Evolutionary conservation across 2,329 filamentous ascomycete species (phyloP), one percentile per base, ranked within the genome.

Genomic region (Cordyceps cateniannulata): DNA sequence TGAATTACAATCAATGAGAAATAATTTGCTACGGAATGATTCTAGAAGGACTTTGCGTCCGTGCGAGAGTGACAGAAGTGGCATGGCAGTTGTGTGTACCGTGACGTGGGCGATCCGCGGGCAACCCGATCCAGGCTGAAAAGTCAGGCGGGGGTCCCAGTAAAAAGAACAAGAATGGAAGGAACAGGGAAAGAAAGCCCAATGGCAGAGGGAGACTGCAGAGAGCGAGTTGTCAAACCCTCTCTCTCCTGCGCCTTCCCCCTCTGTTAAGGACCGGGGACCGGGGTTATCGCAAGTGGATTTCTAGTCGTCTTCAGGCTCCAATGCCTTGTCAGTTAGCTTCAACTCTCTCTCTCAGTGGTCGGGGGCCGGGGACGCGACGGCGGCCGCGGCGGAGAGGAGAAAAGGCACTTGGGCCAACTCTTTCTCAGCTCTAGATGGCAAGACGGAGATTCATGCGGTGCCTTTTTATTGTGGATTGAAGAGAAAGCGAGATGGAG

Each of bases 61-160:
- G 42, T 22, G 42, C 42, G 7, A 18, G 18, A 22, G 18, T 22
- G 18, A 42, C 7, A 18, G 8, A 24, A 16, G 35, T 22, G 3
- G 20, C 14, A 45, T 45, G 52, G 32, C 52, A 45, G 20, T 5
- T 18, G 18, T 25, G 20, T 16, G 27, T 14, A 20, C 44, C 27
- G 54, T 48, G 54, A 57, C 42, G 29, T 48, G 18, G 27, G 22
- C 44, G 54, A 57, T 48, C 22, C 27, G 44, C 54, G 44, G 44
- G 5, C 29, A 27, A 14, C 22, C 54, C 54, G 54, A 57, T 57
- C 44, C 42, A 48, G 44, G 54, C 54, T 48, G 20, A 57, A 49
- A 14, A 48, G 10, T 57, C 54, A 57, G 54, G 54, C 42, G 27
- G 27, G 16, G 7, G 2, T 5, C 16, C 20, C 18, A 35, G 10